Evolutionary conservation across 1,139 yeast species (phyloP), one percentile per base, ranked within the genome.

Genomic region (Diutina rugosa): DNA sequence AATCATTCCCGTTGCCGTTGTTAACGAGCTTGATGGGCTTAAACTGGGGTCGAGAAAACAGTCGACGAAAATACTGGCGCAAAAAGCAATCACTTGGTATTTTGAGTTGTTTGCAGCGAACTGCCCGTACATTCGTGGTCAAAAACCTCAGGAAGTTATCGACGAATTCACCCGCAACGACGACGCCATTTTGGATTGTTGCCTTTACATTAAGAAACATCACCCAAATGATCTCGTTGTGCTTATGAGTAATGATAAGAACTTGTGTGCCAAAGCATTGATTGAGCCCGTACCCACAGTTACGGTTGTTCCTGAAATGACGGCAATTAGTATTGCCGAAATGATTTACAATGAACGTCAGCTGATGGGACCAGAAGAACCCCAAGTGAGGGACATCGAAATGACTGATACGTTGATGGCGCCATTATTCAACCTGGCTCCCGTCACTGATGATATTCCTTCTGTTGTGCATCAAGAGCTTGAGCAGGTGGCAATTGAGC

Each of bases 131-230:
- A 81, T 90, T 0, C 69, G 77, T 54, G 96, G 90, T 0, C 97
- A 91, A 65, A 80, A 77, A 61, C 57, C 78, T 46, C 70, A 72
- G 32, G 89, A 90, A 64, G 69, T 73, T 47, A 58, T 84, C 10
- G 63, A 81, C 71, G 56, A 59, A 47, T 56, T 65, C 6, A 67
- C 82, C 1, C 60, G 59, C 0, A 85, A 87, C 57, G 98, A 91
- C 66, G 96, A 90, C 63, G 79, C 96, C 0, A 90, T 91, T 59
- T 69, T 90, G 46, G 97, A 91, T 68, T 90, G 97, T 65, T 87
- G 96, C 63, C 64, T 86, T 35, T 90, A 78, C 64, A 83, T 84
- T 59, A 76, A 79, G 59, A 68, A 74, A 28, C 65, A 66, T 56
- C 59, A 67, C 66, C 66, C 76, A 14, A 59, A 65, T 18, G 72